A percentile compares a stretch with the other conserved stretches of the same genome.
These are phyloP conservation scores for Barnettozyma californica DNA, from an alignment of 805 yeast species.

Conservation along the genomic window DNA sequence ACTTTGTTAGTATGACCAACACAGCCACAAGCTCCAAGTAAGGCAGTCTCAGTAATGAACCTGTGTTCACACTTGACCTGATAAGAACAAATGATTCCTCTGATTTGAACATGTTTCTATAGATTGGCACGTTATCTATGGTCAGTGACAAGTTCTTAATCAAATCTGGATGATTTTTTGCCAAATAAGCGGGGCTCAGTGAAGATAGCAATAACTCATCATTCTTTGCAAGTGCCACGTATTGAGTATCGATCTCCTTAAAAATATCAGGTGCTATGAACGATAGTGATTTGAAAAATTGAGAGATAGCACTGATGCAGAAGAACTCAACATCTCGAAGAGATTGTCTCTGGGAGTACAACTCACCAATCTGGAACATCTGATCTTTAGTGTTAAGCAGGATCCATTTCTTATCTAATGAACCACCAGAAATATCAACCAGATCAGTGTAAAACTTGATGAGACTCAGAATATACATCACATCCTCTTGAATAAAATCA, in stretches of 20 bases:
- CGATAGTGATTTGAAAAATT: constrained; percentile 17
- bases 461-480: constrained; percentile 12
- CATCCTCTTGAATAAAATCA: constrained; percentile 10
- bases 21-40: constrained; percentile 21
- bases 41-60: constrained; percentile 13
- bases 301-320: constrained; percentile 13
- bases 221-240: constrained; percentile 5
- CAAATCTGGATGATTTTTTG: constrained; percentile 8
- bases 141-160: constrained; percentile 10
- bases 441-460: constrained; percentile 18
- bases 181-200: constrained; percentile 17
- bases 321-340: constrained; percentile 14
- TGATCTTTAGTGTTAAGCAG: constrained; percentile 8
- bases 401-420: constrained; percentile 17
- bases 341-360: constrained; percentile 11
- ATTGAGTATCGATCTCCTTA: constrained; percentile 8
- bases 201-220: constrained; percentile 11
- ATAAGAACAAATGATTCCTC: constrained; percentile 8
- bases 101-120: constrained; percentile 12
- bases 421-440: constrained; percentile 11
- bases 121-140: constrained; percentile 11
- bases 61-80: constrained; percentile 8
- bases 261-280: constrained; percentile 9
- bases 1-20: constrained; percentile 7
- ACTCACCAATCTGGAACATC: constrained; percentile 10